Percentiles rank a stretch among this genome's conserved stretches.
These are phyloP conservation scores for Metschnikowia reukaufii DNA, from an alignment of 805 yeast genomes.

Conservation along the genomic window DNA sequence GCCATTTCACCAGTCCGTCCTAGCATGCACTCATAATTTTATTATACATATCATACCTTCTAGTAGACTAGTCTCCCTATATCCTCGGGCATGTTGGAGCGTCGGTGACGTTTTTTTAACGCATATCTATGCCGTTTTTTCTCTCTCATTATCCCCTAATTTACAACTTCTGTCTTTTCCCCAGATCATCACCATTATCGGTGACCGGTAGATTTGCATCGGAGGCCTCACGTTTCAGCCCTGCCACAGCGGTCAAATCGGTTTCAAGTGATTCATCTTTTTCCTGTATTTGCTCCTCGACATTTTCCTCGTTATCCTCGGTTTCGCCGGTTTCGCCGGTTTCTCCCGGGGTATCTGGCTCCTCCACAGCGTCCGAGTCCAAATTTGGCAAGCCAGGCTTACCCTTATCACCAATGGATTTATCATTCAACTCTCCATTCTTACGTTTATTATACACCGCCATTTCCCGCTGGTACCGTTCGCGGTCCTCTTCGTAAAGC, in stretches of 20 bases:
- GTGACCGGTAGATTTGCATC: not conserved
- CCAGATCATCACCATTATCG: not conserved
- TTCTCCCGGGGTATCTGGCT: conserved; percentile 7
- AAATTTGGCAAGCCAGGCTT: conserved; percentile 1
- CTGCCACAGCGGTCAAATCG: not conserved
- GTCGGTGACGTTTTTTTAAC: too few relatives aligned
- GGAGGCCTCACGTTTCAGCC: not conserved
- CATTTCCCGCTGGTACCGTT: conserved; percentile 74
- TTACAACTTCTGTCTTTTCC: not conserved
- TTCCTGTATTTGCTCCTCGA: not conserved
- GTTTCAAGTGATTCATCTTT: not conserved
- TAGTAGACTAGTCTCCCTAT: too few relatives aligned
- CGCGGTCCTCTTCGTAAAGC: conserved; percentile 74
- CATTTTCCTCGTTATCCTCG: not conserved
- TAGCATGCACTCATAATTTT: not conserved
- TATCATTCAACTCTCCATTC: conserved; percentile 2
- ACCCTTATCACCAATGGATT: not conserved
- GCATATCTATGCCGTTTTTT: too few relatives aligned
- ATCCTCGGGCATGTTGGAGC: too few relatives aligned
- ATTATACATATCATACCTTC: too few relatives aligned
- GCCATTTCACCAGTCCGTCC: too few relatives aligned
- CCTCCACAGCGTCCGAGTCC: not conserved
- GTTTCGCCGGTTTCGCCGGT: conserved; percentile 1
- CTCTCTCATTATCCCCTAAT: too few relatives aligned
- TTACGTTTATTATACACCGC: conserved; percentile 41